Evolutionary conservation across 148 eudicot species (phyloP), one percentile per base, ranked within the genome.

Genomic region (Limonium bicolor): DNA sequence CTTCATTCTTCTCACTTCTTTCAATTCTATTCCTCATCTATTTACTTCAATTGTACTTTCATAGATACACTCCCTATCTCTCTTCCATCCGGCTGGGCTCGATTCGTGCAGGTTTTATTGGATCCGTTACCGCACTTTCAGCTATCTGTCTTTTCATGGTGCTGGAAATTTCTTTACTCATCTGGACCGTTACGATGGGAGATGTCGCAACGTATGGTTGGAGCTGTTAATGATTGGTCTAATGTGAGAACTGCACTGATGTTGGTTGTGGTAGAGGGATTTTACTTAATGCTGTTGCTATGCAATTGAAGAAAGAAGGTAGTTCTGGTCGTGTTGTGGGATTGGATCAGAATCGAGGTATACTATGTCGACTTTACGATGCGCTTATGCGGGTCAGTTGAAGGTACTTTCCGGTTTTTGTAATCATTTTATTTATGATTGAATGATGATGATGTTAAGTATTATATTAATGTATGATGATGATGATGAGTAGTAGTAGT

Each of bases 201-300:
- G 37, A 82, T 82, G 77, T 59, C 90, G 0, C 94, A 82, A 59
- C 65, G 96, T 11, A 82, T 87, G 65, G 68, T 87, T 40, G 20
- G 54, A 36, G 60, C 64, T 6, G 74, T 87, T 22, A 36, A 52
- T 42, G 96, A 87, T 58, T 87, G 96, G 96, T 69, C 82, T 1
- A 50, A 63, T 12, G 94, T 87, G 13, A 65, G 43, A 49, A 71
- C 75, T 58, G 96, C 82, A 0, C 78, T 87, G 96, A 88, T 58
- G 86, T 88, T n/a, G 96, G 96, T 19, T 88, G 94, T 29, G 96
- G 96, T 29, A 56, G 86, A 18, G 96, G 96, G 14, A 77, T 88
- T 19, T 63, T 88, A n/a, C 74, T 88, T 23, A 88, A 88, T 41
- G 74, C 96, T 3, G 96, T 88, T 12, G 96, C 96, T 1, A 46